These are phyloP conservation scores for Poronia punctata DNA, from an alignment of 495 filamentous ascomycete species.

Conservation along the genomic window DNA sequence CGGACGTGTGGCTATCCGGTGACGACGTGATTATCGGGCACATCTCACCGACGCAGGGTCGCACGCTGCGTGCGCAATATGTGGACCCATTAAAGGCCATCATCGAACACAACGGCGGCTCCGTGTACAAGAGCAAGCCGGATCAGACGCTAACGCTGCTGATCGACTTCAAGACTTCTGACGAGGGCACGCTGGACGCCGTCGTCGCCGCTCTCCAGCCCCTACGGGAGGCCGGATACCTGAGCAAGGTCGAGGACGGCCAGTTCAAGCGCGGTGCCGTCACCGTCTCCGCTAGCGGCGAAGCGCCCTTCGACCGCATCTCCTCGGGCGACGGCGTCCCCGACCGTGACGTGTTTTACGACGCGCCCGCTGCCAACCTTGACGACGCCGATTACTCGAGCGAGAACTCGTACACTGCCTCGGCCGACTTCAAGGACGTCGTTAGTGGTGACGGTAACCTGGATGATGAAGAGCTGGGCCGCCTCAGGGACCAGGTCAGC, in stretches of 20 bases:
- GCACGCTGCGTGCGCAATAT: conserved; percentile 22
- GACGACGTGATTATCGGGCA: conserved; percentile 26
- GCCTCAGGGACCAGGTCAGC: conserved; percentile 51
- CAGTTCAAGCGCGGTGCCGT: conserved; percentile 48
- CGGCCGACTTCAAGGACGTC: conserved; percentile 34
- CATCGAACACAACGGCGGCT: conserved; percentile 25
- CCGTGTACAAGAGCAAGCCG: conserved; percentile 46
- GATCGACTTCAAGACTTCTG: conserved; percentile 57
- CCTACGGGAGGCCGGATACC: conserved; percentile 50
- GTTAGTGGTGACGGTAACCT: conserved; percentile 20
- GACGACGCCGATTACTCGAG: conserved; percentile 29
- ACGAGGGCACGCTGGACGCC: conserved; percentile 34
- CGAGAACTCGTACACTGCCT: conserved; percentile 44
- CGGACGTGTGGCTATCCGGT: conserved; percentile 22
- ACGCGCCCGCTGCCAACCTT: conserved; percentile 41
- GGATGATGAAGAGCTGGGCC: conserved; percentile 45
- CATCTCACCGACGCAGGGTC: conserved; percentile 16
- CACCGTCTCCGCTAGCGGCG: conserved; percentile 68
- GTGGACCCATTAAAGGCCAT: conserved; percentile 21
- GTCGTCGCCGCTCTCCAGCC: conserved; percentile 53
- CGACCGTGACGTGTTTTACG: conserved; percentile 55
- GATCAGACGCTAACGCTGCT: conserved; percentile 56
- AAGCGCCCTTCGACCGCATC: conserved; percentile 54
- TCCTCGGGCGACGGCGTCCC: conserved; percentile 28
- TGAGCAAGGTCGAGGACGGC: conserved; percentile 46